phyloP scores from a whole-genome alignment of 257 asterid species.

The Echites panduratus region DNA sequence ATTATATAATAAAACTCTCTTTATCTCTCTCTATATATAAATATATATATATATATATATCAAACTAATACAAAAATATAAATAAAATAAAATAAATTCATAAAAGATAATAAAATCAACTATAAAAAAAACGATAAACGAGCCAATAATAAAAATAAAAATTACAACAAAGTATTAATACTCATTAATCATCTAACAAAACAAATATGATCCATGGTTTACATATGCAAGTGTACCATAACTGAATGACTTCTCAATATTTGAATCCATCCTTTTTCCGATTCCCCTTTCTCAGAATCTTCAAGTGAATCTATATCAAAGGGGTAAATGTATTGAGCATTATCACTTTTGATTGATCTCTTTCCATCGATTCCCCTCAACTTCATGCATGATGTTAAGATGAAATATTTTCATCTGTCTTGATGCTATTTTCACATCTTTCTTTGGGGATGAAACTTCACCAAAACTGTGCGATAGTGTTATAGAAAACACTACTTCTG shows the following conservation, averaged over 20 bases:
- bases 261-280: conserved; percentile 29
- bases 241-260: conserved; percentile 39
- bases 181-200: no score
- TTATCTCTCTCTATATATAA: no score
- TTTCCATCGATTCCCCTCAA: conserved; percentile 56
- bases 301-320: conserved; percentile 46
- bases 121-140: no score
- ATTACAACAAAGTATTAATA: no score
- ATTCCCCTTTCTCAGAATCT: conserved; percentile 33
- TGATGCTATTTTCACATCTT: conserved; percentile 36
- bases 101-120: no score
- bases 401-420: conserved; percentile 39
- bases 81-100: no score
- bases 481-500: conserved; percentile 30
- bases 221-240: conserved; percentile 61
- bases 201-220: no score
- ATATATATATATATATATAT: no score
- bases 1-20: no score
- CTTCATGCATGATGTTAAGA: no score
- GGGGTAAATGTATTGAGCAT: conserved; percentile 30
- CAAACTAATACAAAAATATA: no score
- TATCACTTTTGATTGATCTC: conserved; percentile 56
- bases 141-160: no score
- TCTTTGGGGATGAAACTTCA: conserved; percentile 33
- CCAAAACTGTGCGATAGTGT: conserved; percentile 49